phyloP scores from a whole-genome alignment of 768 basidiomycete species.

The Podaxis mareebaensis region DNA sequence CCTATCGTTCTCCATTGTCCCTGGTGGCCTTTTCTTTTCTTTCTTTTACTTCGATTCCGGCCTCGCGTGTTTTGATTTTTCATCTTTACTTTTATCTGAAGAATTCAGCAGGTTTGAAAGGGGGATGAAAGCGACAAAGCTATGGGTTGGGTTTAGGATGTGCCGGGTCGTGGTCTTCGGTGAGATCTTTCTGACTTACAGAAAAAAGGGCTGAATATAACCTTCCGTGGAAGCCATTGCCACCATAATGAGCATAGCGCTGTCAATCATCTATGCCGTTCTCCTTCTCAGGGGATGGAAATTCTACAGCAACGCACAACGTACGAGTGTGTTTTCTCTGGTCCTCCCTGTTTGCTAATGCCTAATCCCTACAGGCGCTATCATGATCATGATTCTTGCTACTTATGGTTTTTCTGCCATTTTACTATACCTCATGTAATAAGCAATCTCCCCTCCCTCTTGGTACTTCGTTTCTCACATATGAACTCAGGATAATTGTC shows the following conservation, averaged over 20 bases:
- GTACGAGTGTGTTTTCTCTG: slow-evolving; percentile 24
- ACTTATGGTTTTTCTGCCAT: slow-evolving; percentile 34
- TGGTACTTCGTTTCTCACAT: not conserved
- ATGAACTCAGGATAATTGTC: slow-evolving; percentile 35
- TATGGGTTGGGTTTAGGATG: slow-evolving; percentile 33
- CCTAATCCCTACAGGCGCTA: slow-evolving; percentile 27
- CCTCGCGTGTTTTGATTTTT: slow-evolving; percentile 14
- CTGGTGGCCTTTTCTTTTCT: slow-evolving; percentile 23
- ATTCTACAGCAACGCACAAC: slow-evolving; percentile 31
- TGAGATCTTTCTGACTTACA: slow-evolving; percentile 22
- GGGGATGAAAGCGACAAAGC: slow-evolving; percentile 18
- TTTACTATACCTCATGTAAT: slow-evolving; percentile 39
- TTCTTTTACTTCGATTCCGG: slow-evolving; percentile 17
- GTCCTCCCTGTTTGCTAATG: slow-evolving; percentile 2
- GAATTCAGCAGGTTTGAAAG: slow-evolving; percentile 15
- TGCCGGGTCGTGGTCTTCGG: slow-evolving; percentile 35
- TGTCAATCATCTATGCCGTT: slow-evolving; percentile 33
- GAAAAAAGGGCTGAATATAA: not conserved
- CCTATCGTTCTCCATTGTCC: slow-evolving; percentile 29
- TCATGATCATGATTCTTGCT: slow-evolving; percentile 31
- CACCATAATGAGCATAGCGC: slow-evolving; percentile 32
- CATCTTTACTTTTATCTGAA: not conserved
- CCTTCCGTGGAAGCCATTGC: slow-evolving; percentile 20
- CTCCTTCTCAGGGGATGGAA: slow-evolving; percentile 37
- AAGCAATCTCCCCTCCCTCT: not conserved